These are phyloP conservation scores for Myxozyma lipomycoides DNA, from an alignment of 805 yeast genomes.

Conservation along the genomic window DNA sequence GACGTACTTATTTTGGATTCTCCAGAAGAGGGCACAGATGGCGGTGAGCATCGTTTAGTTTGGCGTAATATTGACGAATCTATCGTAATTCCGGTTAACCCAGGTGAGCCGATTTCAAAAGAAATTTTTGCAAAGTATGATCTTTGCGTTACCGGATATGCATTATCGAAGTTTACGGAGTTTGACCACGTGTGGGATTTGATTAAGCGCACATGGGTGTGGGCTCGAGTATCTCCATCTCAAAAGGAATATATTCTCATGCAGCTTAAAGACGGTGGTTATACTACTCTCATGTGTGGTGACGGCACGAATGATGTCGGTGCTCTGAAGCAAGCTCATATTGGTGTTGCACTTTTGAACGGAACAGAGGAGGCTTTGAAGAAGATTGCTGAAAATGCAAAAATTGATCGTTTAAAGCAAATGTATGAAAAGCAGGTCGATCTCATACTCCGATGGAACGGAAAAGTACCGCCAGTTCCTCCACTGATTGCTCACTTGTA, in stretches of 20 bases:
- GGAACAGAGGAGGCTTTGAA: slow-evolving; percentile 94
- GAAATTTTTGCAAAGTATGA: slow-evolving; percentile 64
- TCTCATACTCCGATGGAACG: slow-evolving; percentile 72
- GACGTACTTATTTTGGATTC: slow-evolving; percentile 82
- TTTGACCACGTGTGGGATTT: slow-evolving; percentile 69
- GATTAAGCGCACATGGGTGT: slow-evolving; percentile 90
- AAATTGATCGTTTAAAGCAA: slow-evolving; percentile 56
- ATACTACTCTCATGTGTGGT: slow-evolving; percentile 97
- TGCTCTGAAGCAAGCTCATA: slow-evolving; percentile 96
- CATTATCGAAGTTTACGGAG: slow-evolving; percentile 60
- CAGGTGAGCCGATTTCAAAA: slow-evolving; percentile 53
- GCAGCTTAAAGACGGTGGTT: slow-evolving; percentile 80
- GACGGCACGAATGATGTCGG: slow-evolving; percentile 99
- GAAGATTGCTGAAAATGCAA: slow-evolving; percentile 78
- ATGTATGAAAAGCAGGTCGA: slow-evolving; percentile 83
- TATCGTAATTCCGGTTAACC: slow-evolving; percentile 60
- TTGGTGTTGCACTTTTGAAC: slow-evolving; percentile 95
- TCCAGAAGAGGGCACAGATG: slow-evolving; percentile 64
- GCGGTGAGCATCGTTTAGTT: slow-evolving; percentile 51
- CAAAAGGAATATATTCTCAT: slow-evolving; percentile 90
- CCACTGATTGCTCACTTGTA: slow-evolving; percentile 84
- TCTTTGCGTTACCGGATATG: slow-evolving; percentile 90
- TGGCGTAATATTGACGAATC: slow-evolving; percentile 87
- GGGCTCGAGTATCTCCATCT: slow-evolving; percentile 93
- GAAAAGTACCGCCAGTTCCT: slow-evolving; percentile 71